phyloP scores from a whole-genome alignment of 208 protist genomes.

The Lotmaria passim region DNA sequence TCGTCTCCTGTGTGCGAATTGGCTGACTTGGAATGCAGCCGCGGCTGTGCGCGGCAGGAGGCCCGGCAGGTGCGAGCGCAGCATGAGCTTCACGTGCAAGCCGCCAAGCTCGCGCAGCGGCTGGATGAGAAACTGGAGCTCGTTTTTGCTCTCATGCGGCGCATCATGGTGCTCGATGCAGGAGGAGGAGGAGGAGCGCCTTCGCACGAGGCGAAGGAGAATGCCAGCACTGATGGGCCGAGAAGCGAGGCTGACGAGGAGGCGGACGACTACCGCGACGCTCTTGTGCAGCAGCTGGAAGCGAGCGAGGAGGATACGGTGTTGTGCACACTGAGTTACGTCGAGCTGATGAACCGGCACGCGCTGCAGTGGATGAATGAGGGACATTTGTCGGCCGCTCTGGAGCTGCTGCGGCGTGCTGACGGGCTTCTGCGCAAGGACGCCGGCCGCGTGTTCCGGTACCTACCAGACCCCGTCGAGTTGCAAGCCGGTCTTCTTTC shows the following conservation, averaged over 20 bases:
- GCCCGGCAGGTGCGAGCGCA: constrained; percentile 29
- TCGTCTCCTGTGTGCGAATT: neutral
- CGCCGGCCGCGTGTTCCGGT: constrained; percentile 52
- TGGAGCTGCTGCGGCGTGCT: constrained; percentile 51
- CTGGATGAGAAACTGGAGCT: constrained; percentile 27
- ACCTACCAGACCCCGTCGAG: constrained; percentile 41
- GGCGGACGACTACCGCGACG: constrained; percentile 7
- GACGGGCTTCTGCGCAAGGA: constrained; percentile 46
- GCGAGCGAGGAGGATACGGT: constrained; percentile 25
- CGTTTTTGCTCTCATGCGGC: constrained; percentile 35
- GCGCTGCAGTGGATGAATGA: constrained; percentile 73
- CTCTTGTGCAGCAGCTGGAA: constrained; percentile 27
- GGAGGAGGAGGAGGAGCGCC: neutral
- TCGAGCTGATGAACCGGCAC: constrained; percentile 29
- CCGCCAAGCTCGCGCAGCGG: constrained; percentile 7
- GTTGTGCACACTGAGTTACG: constrained; percentile 23
- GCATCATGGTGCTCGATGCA: constrained; percentile 35
- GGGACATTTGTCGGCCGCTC: constrained; percentile 54
- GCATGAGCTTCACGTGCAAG: constrained; percentile 25
- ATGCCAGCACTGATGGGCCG: neutral
- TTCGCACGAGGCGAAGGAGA: neutral
- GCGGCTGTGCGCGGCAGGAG: constrained; percentile 25
- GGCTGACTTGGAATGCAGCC: neutral
- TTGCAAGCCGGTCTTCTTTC: neutral
- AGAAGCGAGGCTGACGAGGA: neutral